Percentiles rank a stretch among this genome's conserved stretches.
Conservation (phyloP, 2,329 filamentous ascomycete species). For the Epichloe gansuensis region DNA sequence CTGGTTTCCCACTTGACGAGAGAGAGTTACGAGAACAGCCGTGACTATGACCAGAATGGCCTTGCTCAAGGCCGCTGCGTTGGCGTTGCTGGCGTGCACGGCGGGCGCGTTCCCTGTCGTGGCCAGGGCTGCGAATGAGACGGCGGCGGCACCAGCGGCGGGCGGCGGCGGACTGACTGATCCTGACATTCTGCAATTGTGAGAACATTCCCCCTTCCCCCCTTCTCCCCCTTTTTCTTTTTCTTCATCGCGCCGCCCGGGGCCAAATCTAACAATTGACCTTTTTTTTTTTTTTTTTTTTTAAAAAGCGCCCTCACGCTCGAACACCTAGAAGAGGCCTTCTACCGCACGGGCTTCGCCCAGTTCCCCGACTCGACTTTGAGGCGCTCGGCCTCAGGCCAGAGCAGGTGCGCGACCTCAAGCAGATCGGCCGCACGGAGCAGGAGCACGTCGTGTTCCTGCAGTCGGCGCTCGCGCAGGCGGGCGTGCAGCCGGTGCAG, state of each 20-base stretch:
- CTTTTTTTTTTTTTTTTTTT: too few species aligned
- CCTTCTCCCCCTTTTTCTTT: background rate
- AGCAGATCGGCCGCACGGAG: constrained; percentile 51
- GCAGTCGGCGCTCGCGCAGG: constrained; percentile 46
- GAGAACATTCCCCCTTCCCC: constrained; percentile 13
- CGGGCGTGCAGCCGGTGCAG: constrained; percentile 52
- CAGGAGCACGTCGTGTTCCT: constrained; percentile 29
- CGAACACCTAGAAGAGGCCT: constrained; percentile 61
- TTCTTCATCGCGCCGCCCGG: background rate
- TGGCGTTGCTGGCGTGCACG: constrained; percentile 33
- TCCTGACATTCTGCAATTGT: constrained; percentile 42
- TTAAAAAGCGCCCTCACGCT: constrained; percentile 45
- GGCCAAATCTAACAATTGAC: too few species aligned
- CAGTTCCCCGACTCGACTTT: constrained; percentile 55
- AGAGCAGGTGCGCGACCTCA: constrained; percentile 34
- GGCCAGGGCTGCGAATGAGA: background rate
- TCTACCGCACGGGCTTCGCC: constrained; percentile 60
- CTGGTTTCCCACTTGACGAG: too few species aligned
- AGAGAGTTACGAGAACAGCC: too few species aligned
- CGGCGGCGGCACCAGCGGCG: background rate
- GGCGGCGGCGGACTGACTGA: background rate
- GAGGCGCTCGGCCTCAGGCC: constrained; percentile 29
- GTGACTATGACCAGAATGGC: too few species aligned
- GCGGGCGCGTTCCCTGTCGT: constrained; percentile 28
- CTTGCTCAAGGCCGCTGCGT: constrained; percentile 25